Evolutionary conservation across 345 rosid genomes (phyloP).

Genomic region (Sisymbrium altissimum): DNA sequence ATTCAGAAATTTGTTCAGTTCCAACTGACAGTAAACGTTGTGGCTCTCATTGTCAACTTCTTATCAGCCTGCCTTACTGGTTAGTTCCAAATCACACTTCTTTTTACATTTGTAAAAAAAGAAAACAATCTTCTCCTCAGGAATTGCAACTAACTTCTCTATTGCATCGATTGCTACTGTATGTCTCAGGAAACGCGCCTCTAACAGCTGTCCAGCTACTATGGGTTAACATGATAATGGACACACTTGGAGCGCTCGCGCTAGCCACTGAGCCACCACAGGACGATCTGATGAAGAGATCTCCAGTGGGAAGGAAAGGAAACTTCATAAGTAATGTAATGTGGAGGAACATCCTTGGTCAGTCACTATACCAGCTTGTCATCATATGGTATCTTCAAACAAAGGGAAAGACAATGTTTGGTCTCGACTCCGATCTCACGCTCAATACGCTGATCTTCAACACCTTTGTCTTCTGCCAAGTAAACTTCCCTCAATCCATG

Average conservation of each 20-base stretch:
- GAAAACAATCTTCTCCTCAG: neutral
- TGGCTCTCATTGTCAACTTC: slow-evolving; percentile 82
- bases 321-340: slow-evolving; percentile 86
- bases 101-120: neutral
- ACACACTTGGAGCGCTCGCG: slow-evolving; percentile 84
- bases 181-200: slow-evolving; percentile 62
- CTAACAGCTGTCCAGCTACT: slow-evolving; percentile 81
- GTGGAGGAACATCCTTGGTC: slow-evolving; percentile 97
- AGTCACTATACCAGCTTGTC: slow-evolving; percentile 76
- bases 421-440: slow-evolving; percentile 56
- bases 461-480: slow-evolving; percentile 90
- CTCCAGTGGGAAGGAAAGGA: slow-evolving; percentile 73
- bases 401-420: slow-evolving; percentile 50
- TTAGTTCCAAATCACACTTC: slow-evolving; percentile 27
- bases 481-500: slow-evolving; percentile 21
- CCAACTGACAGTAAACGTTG: slow-evolving; percentile 86
- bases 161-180: neutral
- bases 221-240: slow-evolving; percentile 96
- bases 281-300: slow-evolving; percentile 62
- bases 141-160: neutral
- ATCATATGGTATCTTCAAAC: slow-evolving; percentile 67
- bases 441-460: slow-evolving; percentile 79
- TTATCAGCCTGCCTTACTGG: slow-evolving; percentile 90
- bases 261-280: slow-evolving; percentile 87
- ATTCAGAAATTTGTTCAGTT: slow-evolving; percentile 92